phyloP scores from a whole-genome alignment of 1,284 basidiomycete genomes.

The Naganishia sp. region DNA sequence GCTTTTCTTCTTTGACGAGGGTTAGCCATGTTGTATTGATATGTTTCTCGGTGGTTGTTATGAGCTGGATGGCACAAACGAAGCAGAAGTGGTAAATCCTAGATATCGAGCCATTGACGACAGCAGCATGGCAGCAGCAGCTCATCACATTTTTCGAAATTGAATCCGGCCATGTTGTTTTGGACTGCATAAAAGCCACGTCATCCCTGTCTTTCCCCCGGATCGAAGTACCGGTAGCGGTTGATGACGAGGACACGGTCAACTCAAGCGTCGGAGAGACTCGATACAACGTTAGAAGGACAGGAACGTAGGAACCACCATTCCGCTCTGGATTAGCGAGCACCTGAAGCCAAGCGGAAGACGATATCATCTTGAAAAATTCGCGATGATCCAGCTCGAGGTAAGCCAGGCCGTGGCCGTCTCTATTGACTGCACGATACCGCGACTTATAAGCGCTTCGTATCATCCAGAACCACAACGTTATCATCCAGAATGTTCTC shows the following conservation, averaged over 20 bases:
- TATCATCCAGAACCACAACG: slow-evolving; percentile 72
- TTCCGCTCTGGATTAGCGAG: no score
- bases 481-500: slow-evolving; percentile 88
- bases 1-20: slow-evolving; percentile 69
- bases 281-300: not conserved
- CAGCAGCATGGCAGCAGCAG: not conserved
- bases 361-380: not conserved
- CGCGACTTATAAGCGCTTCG: slow-evolving; percentile 27
- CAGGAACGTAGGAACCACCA: no score
- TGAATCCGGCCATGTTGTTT: not conserved
- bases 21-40: slow-evolving; percentile 70
- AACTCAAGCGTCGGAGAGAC: not conserved
- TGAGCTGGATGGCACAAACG: not conserved
- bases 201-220: not conserved
- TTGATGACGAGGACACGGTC: slow-evolving; percentile 4
- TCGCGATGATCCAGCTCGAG: slow-evolving; percentile 69
- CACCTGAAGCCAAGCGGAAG: no score
- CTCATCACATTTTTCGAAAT: not conserved
- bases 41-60: not conserved
- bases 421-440: slow-evolving; percentile 31
- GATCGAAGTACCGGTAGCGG: not conserved
- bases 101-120: no score
- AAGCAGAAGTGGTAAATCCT: not conserved
- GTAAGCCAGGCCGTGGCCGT: slow-evolving; percentile 50
- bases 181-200: not conserved